Percentiles rank a stretch among this genome's conserved stretches.
Evolutionary conservation across 176 grass and related monocot species (phyloP).

Genomic region (Ensete glaucum): DNA sequence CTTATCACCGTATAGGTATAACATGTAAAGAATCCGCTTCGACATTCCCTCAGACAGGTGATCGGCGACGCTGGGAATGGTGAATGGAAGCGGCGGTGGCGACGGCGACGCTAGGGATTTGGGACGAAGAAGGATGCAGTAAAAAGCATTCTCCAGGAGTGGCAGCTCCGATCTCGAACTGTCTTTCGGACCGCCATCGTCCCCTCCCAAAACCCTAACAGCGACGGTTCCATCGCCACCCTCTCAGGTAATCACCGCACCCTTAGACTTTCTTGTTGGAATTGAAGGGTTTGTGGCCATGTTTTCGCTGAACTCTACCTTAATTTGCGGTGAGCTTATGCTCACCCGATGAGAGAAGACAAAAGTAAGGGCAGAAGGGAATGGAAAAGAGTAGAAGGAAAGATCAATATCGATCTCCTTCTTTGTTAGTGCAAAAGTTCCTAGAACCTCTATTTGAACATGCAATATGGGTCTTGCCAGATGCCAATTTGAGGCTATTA

Average conservation of each 20-base stretch:
- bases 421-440: background rate
- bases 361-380: background rate
- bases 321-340: background rate
- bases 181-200: constrained; percentile 71
- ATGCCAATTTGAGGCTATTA: no score
- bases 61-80: background rate
- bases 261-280: background rate
- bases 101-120: constrained; percentile 13
- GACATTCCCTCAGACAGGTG: background rate
- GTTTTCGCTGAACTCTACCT: background rate
- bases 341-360: no score
- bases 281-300: background rate
- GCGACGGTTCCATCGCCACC: constrained; percentile 45
- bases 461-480: background rate
- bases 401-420: background rate
- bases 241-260: background rate
- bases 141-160: constrained; percentile 40
- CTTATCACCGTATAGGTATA: no score
- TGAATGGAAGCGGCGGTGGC: background rate
- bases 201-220: constrained; percentile 35
- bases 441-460: background rate
- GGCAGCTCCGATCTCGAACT: constrained; percentile 50
- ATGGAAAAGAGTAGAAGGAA: background rate
- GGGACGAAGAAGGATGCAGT: constrained; percentile 44
- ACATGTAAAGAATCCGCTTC: no score